phyloP scores from a whole-genome alignment of 2,329 filamentous ascomycete species.

The Colletotrichum kahawae region DNA sequence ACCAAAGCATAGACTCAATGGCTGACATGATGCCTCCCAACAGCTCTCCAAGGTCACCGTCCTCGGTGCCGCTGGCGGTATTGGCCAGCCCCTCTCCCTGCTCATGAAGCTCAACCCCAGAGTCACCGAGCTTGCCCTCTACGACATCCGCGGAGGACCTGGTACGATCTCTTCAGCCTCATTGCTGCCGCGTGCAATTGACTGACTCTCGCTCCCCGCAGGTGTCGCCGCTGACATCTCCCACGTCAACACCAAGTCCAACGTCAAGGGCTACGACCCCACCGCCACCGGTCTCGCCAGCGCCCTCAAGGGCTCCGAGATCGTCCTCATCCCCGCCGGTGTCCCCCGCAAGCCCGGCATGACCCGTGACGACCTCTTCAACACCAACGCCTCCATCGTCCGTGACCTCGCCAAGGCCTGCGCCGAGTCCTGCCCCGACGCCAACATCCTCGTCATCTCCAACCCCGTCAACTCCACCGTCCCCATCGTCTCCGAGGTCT shows the following conservation, averaged over 20 bases:
- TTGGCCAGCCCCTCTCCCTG: constrained; percentile 96
- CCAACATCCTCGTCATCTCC: constrained; percentile 96
- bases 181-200: constrained; percentile 11
- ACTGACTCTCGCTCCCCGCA: constrained; percentile 41
- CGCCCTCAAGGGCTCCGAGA: constrained; percentile 85
- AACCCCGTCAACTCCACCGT: constrained; percentile 99
- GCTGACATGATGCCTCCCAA: constrained; percentile 24
- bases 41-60: constrained; percentile 98
- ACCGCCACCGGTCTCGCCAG: constrained; percentile 75
- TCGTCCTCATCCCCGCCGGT: constrained; percentile 97
- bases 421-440: constrained; percentile 86
- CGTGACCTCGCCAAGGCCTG: constrained; percentile 96
- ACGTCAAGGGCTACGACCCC: constrained; percentile 87
- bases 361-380: constrained; percentile 99
- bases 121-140: constrained; percentile 92
- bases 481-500: constrained; percentile 95
- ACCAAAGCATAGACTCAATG: neutral
- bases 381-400: constrained; percentile 99
- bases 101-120: constrained; percentile 98
- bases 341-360: constrained; percentile 99
- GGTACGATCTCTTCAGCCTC: constrained; percentile 62
- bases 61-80: constrained; percentile 95
- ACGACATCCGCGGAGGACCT: constrained; percentile 94
- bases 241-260: constrained; percentile 99
- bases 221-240: constrained; percentile 98